These are phyloP conservation scores for Chaetothyriales sp. DNA, from an alignment of 2,329 filamentous ascomycete species.

Conservation along the genomic window DNA sequence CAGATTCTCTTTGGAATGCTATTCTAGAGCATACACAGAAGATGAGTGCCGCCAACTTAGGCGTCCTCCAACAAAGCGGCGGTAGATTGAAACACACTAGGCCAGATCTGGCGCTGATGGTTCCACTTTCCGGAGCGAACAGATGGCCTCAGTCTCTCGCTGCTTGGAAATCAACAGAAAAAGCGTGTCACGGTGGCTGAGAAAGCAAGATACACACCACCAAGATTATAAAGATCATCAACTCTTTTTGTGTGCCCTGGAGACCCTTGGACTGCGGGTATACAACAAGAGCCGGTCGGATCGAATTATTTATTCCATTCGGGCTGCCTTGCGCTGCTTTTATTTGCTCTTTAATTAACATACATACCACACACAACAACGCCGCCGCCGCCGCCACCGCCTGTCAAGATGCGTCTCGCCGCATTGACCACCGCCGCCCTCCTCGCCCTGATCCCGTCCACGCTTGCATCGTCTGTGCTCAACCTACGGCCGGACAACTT, in stretches of 20 bases:
- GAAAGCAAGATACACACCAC: not conserved
- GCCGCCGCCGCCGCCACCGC: too few species aligned
- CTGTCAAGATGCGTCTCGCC: not conserved
- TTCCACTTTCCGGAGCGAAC: not conserved
- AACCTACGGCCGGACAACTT: conserved; percentile 87
- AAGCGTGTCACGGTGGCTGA: not conserved
- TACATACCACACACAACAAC: too few species aligned
- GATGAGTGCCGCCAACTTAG: too few species aligned
- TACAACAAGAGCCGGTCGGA: not conserved
- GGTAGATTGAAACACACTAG: not conserved
- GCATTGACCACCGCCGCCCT: conserved; percentile 2
- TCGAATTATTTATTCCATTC: not conserved
- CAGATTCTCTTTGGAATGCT: too few species aligned
- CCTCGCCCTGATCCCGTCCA: conserved; percentile 21
- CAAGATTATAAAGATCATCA: not conserved
- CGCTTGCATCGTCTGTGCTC: conserved; percentile 50
- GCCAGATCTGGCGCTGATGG: not conserved
- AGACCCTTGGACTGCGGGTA: not conserved
- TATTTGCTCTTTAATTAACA: not conserved
- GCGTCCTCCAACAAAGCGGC: not conserved
- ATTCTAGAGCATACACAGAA: too few species aligned
- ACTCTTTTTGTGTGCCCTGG: not conserved
- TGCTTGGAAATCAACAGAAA: not conserved
- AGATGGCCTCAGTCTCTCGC: not conserved
- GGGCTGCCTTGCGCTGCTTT: not conserved